Conservation (phyloP, 2,329 filamentous ascomycete genomes). For the Aspergillus ustus region DNA sequence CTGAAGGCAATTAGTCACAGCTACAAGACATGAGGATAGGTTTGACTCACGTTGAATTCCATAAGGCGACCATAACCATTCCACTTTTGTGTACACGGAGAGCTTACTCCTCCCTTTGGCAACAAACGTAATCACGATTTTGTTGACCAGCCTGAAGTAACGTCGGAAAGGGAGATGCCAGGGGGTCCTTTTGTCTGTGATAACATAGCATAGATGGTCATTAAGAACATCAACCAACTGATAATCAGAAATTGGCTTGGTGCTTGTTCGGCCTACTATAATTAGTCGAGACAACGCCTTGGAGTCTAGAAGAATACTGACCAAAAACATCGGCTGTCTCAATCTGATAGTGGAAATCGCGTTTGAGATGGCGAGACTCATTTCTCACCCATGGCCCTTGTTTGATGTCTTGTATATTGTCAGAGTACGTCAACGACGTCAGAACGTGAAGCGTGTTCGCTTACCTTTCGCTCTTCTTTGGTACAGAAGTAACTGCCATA, state of each 20-base stretch:
- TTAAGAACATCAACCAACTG: constrained; percentile 85
- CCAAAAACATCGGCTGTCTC: constrained; percentile 69
- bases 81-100: constrained; percentile 83
- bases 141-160: constrained; percentile 81
- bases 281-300: constrained; percentile 4
- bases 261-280: constrained; percentile 52
- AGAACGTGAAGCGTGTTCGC: constrained; percentile 12
- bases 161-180: constrained; percentile 86
- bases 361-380: constrained; percentile 71
- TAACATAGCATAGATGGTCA: constrained; percentile 73
- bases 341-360: constrained; percentile 82
- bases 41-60: constrained; percentile 48
- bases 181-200: constrained; percentile 66
- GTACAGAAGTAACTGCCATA: constrained; percentile 89
- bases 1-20: constrained; percentile 30
- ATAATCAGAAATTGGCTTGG: constrained; percentile 72
- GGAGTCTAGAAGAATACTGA: constrained; percentile 4
- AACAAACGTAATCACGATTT: constrained; percentile 91
- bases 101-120: constrained; percentile 92
- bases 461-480: constrained; percentile 72
- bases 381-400: constrained; percentile 82
- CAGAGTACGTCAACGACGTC: constrained; percentile 15
- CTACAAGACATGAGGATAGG: not conserved
- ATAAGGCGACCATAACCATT: constrained; percentile 74
- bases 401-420: constrained; percentile 63